Evolutionary conservation across 1,284 basidiomycete genomes (phyloP).

Genomic region (Leccinum angustisporum): DNA sequence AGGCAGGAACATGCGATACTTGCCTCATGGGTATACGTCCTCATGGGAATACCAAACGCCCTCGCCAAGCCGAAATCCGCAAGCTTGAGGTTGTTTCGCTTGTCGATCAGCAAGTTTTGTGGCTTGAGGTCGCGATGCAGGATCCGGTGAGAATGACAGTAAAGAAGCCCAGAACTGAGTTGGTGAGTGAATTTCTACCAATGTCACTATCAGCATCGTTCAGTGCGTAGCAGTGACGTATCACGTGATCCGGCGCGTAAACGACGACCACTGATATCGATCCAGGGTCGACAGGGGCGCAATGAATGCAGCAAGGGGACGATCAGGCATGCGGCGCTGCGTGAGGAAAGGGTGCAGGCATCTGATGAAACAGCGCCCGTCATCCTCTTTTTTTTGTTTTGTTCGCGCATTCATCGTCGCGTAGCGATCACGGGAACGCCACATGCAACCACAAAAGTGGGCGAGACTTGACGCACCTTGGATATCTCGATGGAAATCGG

Average conservation of each 20-base stretch:
- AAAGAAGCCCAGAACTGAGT: slow-evolving; percentile 84
- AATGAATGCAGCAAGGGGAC: background rate
- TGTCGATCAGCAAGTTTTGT: slow-evolving; percentile 95
- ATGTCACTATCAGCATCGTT: slow-evolving; percentile 13
- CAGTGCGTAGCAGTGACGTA: slow-evolving; percentile 2
- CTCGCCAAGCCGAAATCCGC: slow-evolving; percentile 97
- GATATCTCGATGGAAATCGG: slow-evolving; percentile 78
- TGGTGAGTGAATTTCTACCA: slow-evolving; percentile 87
- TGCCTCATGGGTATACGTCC: slow-evolving; percentile 98
- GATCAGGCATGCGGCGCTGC: background rate
- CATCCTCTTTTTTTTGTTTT: slow-evolving; percentile 10
- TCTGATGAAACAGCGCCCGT: slow-evolving; percentile 20
- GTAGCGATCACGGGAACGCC: slow-evolving; percentile 11
- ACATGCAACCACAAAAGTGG: background rate
- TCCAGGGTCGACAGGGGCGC: slow-evolving; percentile 12
- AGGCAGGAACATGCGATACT: slow-evolving; percentile 23
- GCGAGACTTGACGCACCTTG: slow-evolving; percentile 58
- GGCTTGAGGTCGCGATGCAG: slow-evolving; percentile 97
- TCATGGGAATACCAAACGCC: slow-evolving; percentile 96
- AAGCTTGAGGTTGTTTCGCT: slow-evolving; percentile 87
- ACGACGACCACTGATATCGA: slow-evolving; percentile 23
- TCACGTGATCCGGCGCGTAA: slow-evolving; percentile 34
- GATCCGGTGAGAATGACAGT: slow-evolving; percentile 96
- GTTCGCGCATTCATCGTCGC: slow-evolving; percentile 14
- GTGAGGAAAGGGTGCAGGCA: slow-evolving; percentile 7